Evolutionary conservation across 305 asterid species (phyloP), one percentile per base, ranked within the genome.

Genomic region (Solanum hybrid): DNA sequence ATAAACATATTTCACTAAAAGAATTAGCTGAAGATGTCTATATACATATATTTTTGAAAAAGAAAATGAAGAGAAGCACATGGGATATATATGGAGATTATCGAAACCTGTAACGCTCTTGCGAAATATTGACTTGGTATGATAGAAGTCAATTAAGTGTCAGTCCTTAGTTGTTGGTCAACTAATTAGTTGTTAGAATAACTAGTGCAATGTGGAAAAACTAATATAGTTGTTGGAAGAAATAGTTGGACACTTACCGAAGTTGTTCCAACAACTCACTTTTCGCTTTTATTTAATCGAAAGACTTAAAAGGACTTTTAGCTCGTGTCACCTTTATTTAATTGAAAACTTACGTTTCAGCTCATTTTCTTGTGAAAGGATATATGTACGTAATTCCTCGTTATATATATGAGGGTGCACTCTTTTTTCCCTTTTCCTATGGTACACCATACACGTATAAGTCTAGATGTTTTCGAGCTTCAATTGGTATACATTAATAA

Each of bases 51-150:
- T 51, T 57, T 57, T 51, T 51, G 5, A 15, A 51, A 15, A 15
- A 17, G 10, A 51, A 15, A 51, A 51, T 57, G 24, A 57, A 57
- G 10, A 57, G 24, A 17, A 57, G 4, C 4, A 0, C 24, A 17
- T 6, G 68, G 4, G 1, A 57, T 57, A 57, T 51, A 51, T 51
- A 17, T 17, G n/a, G 3, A 51, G n/a, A 51, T 57, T 6, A 57
- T 57, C 10, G 10, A 51, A 51, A 57, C 0, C 9, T 57, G 17
- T 57, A 17, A 57, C 0, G 10, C 4, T 57, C 24, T 57, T 57
- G 0, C 4, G 0, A 57, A 1, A 1, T 0, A 57, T 57, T 57
- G 1, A 6, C 70, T 57, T 57, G 10, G 1, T 57, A 57, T 2
- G 24, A 57, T 57, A 2, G 0, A 57, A 17, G 68, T 17, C 57